Evolutionary conservation across 805 yeast species (phyloP), one percentile per base, ranked within the genome.

Genomic region (Hanseniaspora clermontiae): DNA sequence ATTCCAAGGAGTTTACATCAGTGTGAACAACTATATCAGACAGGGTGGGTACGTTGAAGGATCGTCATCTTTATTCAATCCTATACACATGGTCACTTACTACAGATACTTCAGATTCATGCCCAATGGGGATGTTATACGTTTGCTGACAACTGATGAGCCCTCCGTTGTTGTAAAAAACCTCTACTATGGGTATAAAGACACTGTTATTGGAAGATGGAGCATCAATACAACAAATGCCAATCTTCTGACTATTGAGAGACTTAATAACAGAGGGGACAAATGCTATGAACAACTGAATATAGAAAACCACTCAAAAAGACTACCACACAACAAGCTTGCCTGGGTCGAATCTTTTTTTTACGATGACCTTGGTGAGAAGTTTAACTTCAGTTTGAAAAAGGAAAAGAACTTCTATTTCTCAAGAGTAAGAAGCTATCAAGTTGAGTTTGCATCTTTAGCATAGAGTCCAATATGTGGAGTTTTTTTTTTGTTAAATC

Each of bases 341-440:
- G 75, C 78, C 52, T 89, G 97, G 97, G 64, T 75, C 6, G 70
- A 70, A 27, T 84, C 84, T 61, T 80, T 78, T 60, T 81, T 80
- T 14, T 68, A 77, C 36, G 75, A 83, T 61, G 74, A 76, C 61
- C 80, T 81, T 31, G 77, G 80, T 12, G 80, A 76, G 49, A 74
- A 76, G 11, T 79, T 79, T 52, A 72, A 71, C 42, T 79, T 87
- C 62, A 74, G 80, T 5, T 67, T 84, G 58, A 74, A 72, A 39
- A 85, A 86, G 61, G 97, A 90, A 65, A 84, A 83, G 62, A 81
- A 89, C 12, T 90, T 87, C 68, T 79, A 77, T 62, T 90, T 88
- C 64, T 82, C 85, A 59, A 71, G 85, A 49, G 91, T 84, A 1
- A 73, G 60, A 59, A 66, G 72, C 1, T 71, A 66, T 49, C 15